phyloP scores from a whole-genome alignment of 768 basidiomycete species.

The Lactifluus volemus region DNA sequence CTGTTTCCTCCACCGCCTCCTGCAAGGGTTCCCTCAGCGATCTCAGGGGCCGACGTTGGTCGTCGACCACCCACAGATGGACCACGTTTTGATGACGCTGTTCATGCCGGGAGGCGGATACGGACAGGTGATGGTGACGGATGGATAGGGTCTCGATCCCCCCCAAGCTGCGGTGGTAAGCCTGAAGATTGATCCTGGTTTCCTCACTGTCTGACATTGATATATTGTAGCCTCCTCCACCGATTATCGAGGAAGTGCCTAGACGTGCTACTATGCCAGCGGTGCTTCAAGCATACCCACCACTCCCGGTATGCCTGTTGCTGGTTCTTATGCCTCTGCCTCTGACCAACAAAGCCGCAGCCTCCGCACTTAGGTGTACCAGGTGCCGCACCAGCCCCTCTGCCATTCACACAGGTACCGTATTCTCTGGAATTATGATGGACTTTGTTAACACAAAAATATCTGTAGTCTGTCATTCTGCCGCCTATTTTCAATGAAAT shows the following conservation, averaged over 20 bases:
- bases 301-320: not conserved
- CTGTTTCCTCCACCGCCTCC: not conserved
- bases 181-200: not conserved
- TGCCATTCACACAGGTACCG: constrained; percentile 21
- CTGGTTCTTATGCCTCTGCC: not conserved
- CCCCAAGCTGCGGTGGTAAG: not conserved
- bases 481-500: constrained; percentile 59
- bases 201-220: not conserved
- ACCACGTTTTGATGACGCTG: not conserved
- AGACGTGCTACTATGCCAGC: constrained; percentile 1
- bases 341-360: not conserved
- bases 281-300: not conserved
- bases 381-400: not conserved
- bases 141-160: not conserved
- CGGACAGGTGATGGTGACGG: not conserved
- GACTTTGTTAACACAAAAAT: not conserved
- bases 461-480: constrained; percentile 48
- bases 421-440: not conserved
- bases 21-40: not conserved
- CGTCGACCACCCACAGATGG: not conserved
- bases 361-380: not conserved
- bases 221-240: not conserved
- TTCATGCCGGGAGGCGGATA: not conserved
- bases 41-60: not conserved
- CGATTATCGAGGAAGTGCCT: not conserved